phyloP scores from a whole-genome alignment of 1,139 yeast genomes.

The Petasospora rhodanensis region DNA sequence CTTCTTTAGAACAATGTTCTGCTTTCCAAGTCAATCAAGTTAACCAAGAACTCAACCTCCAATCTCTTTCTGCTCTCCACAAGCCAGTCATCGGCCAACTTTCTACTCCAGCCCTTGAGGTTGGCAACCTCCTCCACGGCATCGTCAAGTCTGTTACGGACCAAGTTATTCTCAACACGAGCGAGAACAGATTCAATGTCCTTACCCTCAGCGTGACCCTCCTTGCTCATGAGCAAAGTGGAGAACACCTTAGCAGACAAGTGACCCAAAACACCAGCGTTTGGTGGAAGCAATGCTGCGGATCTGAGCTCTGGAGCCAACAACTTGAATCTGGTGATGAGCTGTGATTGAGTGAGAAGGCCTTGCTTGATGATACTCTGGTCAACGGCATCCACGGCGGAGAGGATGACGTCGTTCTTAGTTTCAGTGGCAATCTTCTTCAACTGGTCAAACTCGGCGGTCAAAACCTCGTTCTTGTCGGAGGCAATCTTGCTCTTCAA shows the following conservation, averaged over 20 bases:
- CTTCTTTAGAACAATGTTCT: constrained; percentile 30
- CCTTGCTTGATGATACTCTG: constrained; percentile 51
- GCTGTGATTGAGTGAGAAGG: constrained; percentile 37
- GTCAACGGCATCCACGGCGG: constrained; percentile 44
- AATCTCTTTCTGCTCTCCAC: constrained; percentile 81
- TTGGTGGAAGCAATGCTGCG: constrained; percentile 85
- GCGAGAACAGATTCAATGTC: constrained; percentile 89
- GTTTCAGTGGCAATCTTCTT: constrained; percentile 39
- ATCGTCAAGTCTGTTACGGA: constrained; percentile 71
- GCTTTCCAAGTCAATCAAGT: constrained; percentile 37
- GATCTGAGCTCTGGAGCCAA: constrained; percentile 84
- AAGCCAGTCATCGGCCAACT: constrained; percentile 89
- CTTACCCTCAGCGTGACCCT: constrained; percentile 63
- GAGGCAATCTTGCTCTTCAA: constrained; percentile 41
- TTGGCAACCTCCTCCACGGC: constrained; percentile 92
- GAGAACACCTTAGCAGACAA: constrained; percentile 75
- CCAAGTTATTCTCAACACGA: constrained; percentile 72
- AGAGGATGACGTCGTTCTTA: constrained; percentile 34
- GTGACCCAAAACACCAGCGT: constrained; percentile 94
- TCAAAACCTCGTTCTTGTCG: constrained; percentile 33
- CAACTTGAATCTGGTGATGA: constrained; percentile 53
- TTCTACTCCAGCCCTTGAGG: constrained; percentile 91
- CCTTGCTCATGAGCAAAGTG: constrained; percentile 60
- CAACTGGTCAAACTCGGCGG: constrained; percentile 46
- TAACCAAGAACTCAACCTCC: constrained; percentile 78